These are phyloP conservation scores for Lentinula sp. DNA, from an alignment of 768 basidiomycete species.

Conservation along the genomic window DNA sequence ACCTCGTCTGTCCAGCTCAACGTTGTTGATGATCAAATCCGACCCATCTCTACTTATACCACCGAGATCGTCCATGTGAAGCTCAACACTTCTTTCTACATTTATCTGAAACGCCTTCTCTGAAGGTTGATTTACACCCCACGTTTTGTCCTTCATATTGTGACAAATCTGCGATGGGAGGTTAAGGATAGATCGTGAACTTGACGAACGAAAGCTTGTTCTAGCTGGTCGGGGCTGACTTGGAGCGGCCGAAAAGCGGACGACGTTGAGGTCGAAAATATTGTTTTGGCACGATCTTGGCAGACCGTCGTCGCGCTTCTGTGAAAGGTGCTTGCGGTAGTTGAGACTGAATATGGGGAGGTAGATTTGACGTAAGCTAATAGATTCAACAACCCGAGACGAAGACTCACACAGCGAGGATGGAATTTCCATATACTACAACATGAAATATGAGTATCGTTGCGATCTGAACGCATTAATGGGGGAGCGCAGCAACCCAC, in stretches of 20 bases:
- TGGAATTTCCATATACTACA: neutral
- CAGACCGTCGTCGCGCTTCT: neutral
- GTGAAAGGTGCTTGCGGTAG: neutral
- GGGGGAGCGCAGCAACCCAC: neutral
- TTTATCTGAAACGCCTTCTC: neutral
- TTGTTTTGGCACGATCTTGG: neutral
- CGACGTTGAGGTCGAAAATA: neutral
- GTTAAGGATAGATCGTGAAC: neutral
- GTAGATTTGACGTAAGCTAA: neutral
- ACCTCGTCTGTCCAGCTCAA: no score
- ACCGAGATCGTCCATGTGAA: neutral
- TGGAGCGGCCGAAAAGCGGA: neutral
- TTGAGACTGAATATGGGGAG: neutral
- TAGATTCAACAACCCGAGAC: neutral
- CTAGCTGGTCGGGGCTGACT: neutral
- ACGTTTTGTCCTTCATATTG: neutral
- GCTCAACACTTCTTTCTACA: neutral
- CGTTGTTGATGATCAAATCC: neutral
- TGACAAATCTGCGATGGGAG: neutral
- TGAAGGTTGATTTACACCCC: neutral
- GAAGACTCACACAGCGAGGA: neutral
- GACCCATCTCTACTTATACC: neutral
- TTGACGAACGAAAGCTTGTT: neutral
- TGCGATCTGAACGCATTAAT: neutral
- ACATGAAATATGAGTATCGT: neutral